phyloP scores from a whole-genome alignment of 768 basidiomycete genomes.

The Rhizopogon vesiculosus region DNA sequence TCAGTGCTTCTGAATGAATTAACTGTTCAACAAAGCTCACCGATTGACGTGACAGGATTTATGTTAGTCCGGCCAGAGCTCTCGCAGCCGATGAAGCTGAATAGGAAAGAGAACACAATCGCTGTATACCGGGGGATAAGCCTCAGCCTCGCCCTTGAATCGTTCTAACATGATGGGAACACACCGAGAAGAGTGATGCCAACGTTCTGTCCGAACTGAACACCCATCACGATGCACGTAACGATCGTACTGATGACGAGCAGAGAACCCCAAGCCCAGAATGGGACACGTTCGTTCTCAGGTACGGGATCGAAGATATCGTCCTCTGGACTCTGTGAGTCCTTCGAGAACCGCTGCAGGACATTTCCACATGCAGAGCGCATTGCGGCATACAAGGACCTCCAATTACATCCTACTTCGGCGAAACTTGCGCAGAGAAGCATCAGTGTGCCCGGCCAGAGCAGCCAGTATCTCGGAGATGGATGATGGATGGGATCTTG shows the following conservation, averaged over 20 bases:
- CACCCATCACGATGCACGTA: constrained; percentile 47
- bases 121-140: constrained; percentile 11
- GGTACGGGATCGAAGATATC: constrained; percentile 50
- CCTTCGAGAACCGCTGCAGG: neutral
- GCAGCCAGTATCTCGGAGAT: constrained; percentile 54
- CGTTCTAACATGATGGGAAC: neutral
- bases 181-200: constrained; percentile 1
- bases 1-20: neutral
- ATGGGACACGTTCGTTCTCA: constrained; percentile 47
- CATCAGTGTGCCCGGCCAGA: constrained; percentile 29
- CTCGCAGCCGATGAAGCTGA: constrained; percentile 62
- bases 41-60: constrained; percentile 52
- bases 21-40: constrained; percentile 5
- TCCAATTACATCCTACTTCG: constrained; percentile 4
- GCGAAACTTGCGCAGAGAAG: constrained; percentile 39
- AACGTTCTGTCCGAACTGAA: constrained; percentile 50
- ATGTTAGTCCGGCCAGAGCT: constrained; percentile 52
- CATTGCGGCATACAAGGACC: neutral
- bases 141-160: neutral
- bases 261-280: constrained; percentile 46
- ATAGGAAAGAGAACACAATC: constrained; percentile 53
- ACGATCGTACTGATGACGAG: constrained; percentile 41
- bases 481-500: constrained; percentile 36
- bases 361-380: neutral
- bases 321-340: constrained; percentile 10